These are phyloP conservation scores for Huntiella decipiens DNA, from an alignment of 2,329 filamentous ascomycete species.

Conservation along the genomic window DNA sequence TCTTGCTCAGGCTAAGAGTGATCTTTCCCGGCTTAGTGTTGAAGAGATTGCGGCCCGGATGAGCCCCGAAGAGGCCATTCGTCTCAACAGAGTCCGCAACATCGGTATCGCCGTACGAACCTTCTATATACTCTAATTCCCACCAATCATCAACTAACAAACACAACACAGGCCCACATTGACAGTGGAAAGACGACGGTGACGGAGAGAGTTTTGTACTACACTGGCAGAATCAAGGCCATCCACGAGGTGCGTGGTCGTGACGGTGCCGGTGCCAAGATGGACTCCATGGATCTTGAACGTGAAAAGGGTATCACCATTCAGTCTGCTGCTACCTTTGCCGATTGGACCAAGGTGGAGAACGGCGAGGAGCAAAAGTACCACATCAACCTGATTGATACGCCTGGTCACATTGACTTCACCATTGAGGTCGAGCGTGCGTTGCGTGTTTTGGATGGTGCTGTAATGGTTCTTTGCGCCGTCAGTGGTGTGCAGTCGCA, in stretches of 20 bases:
- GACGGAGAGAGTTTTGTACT: slow-evolving; percentile 93
- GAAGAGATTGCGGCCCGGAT: slow-evolving; percentile 59
- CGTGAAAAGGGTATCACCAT: slow-evolving; percentile 89
- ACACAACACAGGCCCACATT: slow-evolving; percentile 57
- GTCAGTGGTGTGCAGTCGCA: slow-evolving; percentile 95
- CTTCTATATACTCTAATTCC: not conserved
- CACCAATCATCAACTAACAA: slow-evolving; percentile 1
- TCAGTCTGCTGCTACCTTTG: slow-evolving; percentile 93
- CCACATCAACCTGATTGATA: slow-evolving; percentile 97
- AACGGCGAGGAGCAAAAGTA: slow-evolving; percentile 75
- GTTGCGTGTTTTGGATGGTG: slow-evolving; percentile 82
- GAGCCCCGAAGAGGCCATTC: slow-evolving; percentile 55
- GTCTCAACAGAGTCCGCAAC: slow-evolving; percentile 71
- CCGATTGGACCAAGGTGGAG: slow-evolving; percentile 83
- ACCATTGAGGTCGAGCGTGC: slow-evolving; percentile 97
- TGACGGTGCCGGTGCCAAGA: slow-evolving; percentile 91
- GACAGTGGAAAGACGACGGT: slow-evolving; percentile 96
- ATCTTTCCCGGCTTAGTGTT: slow-evolving; percentile 31
- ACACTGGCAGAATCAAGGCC: slow-evolving; percentile 87
- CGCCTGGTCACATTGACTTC: slow-evolving; percentile 95
- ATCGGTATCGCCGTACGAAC: slow-evolving; percentile 81
- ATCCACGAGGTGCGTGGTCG: slow-evolving; percentile 95
- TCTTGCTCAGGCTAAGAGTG: slow-evolving; percentile 29
- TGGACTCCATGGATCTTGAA: slow-evolving; percentile 99
- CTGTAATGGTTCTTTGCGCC: slow-evolving; percentile 95